These are phyloP conservation scores for Penicillium nucicola DNA, from an alignment of 495 filamentous ascomycete genomes.

Conservation along the genomic window DNA sequence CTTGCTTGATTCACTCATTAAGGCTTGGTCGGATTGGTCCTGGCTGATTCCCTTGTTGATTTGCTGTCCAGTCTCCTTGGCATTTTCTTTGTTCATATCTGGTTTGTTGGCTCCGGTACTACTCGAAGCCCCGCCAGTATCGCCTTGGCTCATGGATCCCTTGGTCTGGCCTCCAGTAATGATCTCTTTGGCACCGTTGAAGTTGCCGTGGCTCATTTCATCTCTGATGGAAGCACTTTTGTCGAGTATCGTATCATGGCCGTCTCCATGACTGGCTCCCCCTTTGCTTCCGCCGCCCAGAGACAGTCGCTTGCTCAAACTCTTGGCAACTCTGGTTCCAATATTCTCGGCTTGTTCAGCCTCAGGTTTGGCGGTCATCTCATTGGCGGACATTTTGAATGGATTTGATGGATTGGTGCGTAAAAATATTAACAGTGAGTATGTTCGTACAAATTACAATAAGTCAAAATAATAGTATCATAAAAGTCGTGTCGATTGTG, in stretches of 20 bases:
- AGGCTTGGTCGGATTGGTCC: background rate
- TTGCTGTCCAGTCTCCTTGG: slow-evolving; percentile 5
- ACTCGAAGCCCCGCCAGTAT: background rate
- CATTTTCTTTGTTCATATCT: slow-evolving; percentile 4
- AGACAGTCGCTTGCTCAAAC: slow-evolving; percentile 19
- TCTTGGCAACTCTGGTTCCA: slow-evolving; percentile 16
- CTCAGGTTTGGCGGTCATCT: slow-evolving; percentile 5
- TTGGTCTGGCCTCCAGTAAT: slow-evolving; percentile 11
- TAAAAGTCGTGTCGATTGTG: slow-evolving; percentile 6
- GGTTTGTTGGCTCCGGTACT: slow-evolving; percentile 4
- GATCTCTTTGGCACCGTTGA: slow-evolving; percentile 6
- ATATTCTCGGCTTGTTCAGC: slow-evolving; percentile 15
- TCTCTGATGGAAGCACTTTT: slow-evolving; percentile 8
- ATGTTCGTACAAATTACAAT: background rate
- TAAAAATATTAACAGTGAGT: background rate
- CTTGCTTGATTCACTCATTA: background rate
- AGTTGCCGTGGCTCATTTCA: slow-evolving; percentile 12
- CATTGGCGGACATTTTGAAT: slow-evolving; percentile 19
- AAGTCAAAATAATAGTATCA: background rate
- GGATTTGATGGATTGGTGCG: background rate
- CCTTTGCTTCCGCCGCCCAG: slow-evolving; percentile 3
- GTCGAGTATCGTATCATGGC: slow-evolving; percentile 6
- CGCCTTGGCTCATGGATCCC: slow-evolving; percentile 1
- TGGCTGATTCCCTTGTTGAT: background rate
- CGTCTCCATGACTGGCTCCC: slow-evolving; percentile 3